Conservation (phyloP, 345 rosid species). For the Dimocarpus longan region DNA sequence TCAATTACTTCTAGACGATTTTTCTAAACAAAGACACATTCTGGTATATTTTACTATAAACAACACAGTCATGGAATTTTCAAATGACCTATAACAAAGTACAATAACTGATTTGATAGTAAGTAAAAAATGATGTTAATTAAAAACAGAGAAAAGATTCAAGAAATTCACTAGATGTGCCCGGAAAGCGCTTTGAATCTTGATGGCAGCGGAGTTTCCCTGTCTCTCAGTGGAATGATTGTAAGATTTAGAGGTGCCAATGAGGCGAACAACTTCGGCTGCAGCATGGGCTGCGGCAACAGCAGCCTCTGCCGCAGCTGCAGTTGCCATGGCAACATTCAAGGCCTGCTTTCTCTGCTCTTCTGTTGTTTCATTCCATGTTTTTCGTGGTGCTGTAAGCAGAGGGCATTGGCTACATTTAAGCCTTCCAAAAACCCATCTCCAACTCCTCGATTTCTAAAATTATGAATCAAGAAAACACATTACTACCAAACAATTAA, state of each 20-base stretch:
- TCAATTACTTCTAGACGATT: neutral
- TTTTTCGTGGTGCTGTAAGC: conserved; percentile 40
- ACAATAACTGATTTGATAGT: neutral
- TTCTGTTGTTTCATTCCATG: conserved; percentile 58
- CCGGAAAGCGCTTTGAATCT: conserved; percentile 78
- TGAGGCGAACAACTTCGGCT: conserved; percentile 84
- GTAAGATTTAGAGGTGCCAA: conserved; percentile 42
- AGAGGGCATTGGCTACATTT: conserved; percentile 55
- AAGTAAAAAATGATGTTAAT: neutral
- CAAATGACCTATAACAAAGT: neutral
- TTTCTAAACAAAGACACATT: neutral
- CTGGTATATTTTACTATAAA: neutral
- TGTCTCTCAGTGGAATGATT: conserved; percentile 31
- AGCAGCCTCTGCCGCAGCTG: conserved; percentile 90
- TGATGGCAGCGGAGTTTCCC: conserved; percentile 56
- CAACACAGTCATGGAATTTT: neutral
- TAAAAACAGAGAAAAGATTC: conserved; percentile 3
- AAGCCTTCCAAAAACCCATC: conserved; percentile 54
- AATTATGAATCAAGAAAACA: neutral
- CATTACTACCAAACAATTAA: neutral
- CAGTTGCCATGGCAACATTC: conserved; percentile 82
- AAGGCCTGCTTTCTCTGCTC: conserved; percentile 79
- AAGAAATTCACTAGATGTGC: conserved; percentile 68
- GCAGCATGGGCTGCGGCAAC: conserved; percentile 90
- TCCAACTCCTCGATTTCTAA: conserved; percentile 57